Evolutionary conservation across 345 rosid species (phyloP).

Genomic region (Eucalyptus sp.): DNA sequence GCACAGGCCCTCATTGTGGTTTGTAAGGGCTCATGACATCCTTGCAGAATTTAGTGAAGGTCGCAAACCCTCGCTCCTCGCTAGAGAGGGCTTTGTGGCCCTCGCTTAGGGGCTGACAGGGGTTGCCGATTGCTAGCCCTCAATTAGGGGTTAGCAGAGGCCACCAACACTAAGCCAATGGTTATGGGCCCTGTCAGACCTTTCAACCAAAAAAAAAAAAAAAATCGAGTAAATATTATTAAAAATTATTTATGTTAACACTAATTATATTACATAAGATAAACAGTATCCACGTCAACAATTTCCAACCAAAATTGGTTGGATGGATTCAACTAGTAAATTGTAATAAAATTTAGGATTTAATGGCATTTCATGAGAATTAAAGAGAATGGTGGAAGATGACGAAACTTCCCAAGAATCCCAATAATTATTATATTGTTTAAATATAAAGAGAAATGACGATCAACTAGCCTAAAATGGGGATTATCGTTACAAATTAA

Average conservation of each 20-base stretch:
- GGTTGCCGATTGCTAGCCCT: no score
- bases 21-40: not conserved
- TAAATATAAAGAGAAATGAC: not conserved
- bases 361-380: not conserved
- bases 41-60: fast-evolving
- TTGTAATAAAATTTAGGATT: no score
- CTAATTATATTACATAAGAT: no score
- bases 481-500: not conserved
- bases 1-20: not conserved
- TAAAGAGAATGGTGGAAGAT: not conserved
- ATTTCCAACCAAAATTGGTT: fast-evolving
- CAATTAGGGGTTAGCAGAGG: fast-evolving
- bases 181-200: fast-evolving
- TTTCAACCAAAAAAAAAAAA: not conserved
- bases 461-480: not conserved
- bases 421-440: not conserved
- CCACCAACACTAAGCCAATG: not conserved
- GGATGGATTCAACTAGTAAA: fast-evolving
- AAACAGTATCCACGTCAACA: fast-evolving
- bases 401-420: not conserved
- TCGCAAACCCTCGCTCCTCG: fast-evolving
- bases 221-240: no score
- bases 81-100: not conserved
- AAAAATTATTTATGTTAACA: fast-evolving
- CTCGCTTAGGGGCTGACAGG: no score